Base-by-base conservation (phyloP, 176 grass and related monocot species). In the Echinochloa phyllopogon region DNA sequence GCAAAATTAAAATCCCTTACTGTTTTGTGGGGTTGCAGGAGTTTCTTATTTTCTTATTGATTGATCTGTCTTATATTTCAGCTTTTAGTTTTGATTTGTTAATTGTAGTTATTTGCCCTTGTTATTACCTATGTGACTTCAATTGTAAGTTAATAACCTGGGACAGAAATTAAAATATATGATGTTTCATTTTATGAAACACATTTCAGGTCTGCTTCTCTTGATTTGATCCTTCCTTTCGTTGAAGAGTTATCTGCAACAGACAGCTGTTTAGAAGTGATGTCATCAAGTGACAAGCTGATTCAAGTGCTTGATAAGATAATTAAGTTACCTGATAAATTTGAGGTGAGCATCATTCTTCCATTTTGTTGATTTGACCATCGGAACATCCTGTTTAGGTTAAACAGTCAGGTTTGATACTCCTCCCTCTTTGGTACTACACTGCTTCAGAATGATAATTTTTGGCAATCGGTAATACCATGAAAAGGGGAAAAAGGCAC, bases 321-420 rank as follows among this genome's bases (percentile, higher is more conserved):
- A 85, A 64, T 98, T 55, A 95, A 95, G 86, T 88, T 83, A 80
- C 87, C 87, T 56, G 93, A 98, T 90, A 98, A 98, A 87, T 80
- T 87, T 94, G 96, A 98, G 93, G 96, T 98, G 48, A 74, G 80
- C 23, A 71, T 85, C 67, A 9, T 57, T 9, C 71, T 78, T 50
- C 66, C 76, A 84, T 69, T 85, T 74, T 52, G 59, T 81, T 81
- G 25, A 60, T 47, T 71, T 77, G n/a, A 82, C 66, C 39, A 55
- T 83, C 75, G 71, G 38, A 12, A 62, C 5, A 12, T 20, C 50
- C 9, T 45, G 42, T 79, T 75, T 23, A 68, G 39, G 40, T 23
- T 24, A 16, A 4, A 55, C 24, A 56, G 11, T 79, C 14, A 58
- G 20, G 24, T 84, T 79, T 76, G 33, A 61, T 77, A 12, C 44